Percentiles rank a stretch among this genome's conserved stretches.
phyloP scores from a whole-genome alignment of 2,329 filamentous ascomycete species.

The Trichoderma lentiforme region DNA sequence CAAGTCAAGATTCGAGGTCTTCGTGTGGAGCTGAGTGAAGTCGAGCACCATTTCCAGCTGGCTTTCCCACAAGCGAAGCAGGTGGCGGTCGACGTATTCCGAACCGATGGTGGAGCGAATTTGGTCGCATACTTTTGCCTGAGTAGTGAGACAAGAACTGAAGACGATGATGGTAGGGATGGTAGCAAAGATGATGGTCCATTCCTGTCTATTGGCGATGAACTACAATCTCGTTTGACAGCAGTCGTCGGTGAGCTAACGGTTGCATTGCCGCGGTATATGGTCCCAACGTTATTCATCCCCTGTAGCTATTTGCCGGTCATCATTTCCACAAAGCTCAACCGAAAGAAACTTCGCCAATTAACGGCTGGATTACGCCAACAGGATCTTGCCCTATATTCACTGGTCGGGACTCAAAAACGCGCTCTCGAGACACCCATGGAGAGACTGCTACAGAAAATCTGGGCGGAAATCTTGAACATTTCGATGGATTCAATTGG shows the following conservation, averaged over 20 bases:
- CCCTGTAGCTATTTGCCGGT: slow-evolving; percentile 3
- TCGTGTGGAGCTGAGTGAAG: slow-evolving; percentile 7
- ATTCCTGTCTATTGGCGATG: background rate
- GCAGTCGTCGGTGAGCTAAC: background rate
- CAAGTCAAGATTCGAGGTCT: slow-evolving; percentile 11
- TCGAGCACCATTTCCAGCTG: slow-evolving; percentile 1
- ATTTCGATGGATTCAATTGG: slow-evolving; percentile 17
- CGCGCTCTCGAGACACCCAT: slow-evolving; percentile 21
- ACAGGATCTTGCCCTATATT: slow-evolving; percentile 21
- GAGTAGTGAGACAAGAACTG: background rate
- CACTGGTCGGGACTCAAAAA: slow-evolving; percentile 26
- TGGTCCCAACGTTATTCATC: slow-evolving; percentile 8
- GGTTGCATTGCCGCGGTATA: background rate
- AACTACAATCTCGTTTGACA: background rate
- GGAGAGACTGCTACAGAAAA: slow-evolving; percentile 18
- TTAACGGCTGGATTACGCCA: background rate
- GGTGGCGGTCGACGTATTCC: slow-evolving; percentile 17
- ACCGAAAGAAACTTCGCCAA: slow-evolving; percentile 15
- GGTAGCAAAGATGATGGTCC: background rate
- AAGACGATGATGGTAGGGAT: background rate
- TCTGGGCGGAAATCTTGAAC: slow-evolving; percentile 22
- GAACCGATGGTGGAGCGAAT: background rate
- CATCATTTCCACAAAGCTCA: slow-evolving; percentile 11
- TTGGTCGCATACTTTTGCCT: slow-evolving; percentile 13
- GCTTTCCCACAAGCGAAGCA: slow-evolving; percentile 2